Evolutionary conservation across 1,284 basidiomycete genomes (phyloP), one percentile per base, ranked within the genome.

Genomic region (Austroboletus niveus): DNA sequence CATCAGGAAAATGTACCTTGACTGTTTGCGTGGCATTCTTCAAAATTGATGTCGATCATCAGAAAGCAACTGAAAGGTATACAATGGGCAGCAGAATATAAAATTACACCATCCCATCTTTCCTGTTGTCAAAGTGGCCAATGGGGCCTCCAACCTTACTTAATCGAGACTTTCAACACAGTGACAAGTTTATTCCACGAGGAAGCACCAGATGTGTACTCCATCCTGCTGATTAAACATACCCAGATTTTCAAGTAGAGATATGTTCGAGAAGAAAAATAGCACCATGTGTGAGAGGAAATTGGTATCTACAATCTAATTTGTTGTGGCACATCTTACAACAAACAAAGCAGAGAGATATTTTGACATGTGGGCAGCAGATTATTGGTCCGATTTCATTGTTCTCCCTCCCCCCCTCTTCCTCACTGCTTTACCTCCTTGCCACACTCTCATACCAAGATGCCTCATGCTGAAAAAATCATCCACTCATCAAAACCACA

Each of bases 341-440:
- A 67, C 63, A 68, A 65, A 69, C 66, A 69, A 65, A 55, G 61
- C 53, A 53, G 57, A 49, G 58, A 47, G 41, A 56, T 15, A n/a
- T 38, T 24, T 30, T 54, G 52, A 56, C 44, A 47, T n/a, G 52
- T 34, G 45, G 43, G 29, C 36, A 35, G 48, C 45, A 49, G 48
- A 43, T 36, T 30, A 42, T 45, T 42, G 17, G 35, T 50, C 41
- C 55, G 46, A 44, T 44, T 46, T 48, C 41, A 35, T 42, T 35
- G 29, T 12, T 29, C 35, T 34, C 47, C 48, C 5, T 24, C 22
- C 17, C 22, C 22, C 22, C 22, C 22, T 24, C 22, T 24, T 24
- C 40, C 39, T 44, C 51, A 34, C 40, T 42, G 32, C 40, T 31
- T 54, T 47, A 53, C 54, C 60, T 60, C 50, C 55, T 48, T 52